Conservation (phyloP, 257 asterid genomes). For the Rubia yunnanensis region DNA sequence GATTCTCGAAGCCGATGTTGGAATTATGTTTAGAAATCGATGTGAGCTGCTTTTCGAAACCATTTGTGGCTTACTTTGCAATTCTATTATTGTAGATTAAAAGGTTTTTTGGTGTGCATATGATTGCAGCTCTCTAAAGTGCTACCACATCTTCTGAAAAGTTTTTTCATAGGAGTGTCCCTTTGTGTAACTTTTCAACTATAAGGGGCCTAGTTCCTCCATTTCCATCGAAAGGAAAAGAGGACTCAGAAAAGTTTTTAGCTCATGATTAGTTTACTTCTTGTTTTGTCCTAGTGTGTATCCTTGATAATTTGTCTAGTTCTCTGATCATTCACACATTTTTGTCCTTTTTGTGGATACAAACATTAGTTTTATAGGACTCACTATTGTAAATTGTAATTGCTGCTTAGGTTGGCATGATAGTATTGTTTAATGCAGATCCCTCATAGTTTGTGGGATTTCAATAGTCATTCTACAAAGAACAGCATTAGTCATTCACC, state of each 20-base stretch:
- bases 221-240: conserved; percentile 6
- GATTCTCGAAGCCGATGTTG: not conserved
- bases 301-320: not conserved
- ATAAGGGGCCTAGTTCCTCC: conserved; percentile 7
- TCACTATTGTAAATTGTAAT: conserved; percentile 1
- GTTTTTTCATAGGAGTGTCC: conserved; percentile 13
- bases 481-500: conserved; percentile 13
- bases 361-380: not conserved
- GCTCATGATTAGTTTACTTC: conserved; percentile 9
- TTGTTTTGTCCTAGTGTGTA: conserved; percentile 12
- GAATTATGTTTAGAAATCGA: not conserved
- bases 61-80: not conserved
- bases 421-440: conserved; percentile 4
- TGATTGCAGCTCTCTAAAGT: conserved; percentile 15
- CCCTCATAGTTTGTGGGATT: conserved; percentile 9
- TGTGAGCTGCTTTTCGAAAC: not conserved
- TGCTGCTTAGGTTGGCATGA: conserved; percentile 10
- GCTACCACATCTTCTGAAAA: conserved; percentile 8
- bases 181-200: conserved; percentile 14
- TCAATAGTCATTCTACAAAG: conserved; percentile 4
- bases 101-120: conserved; percentile 10
- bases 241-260: conserved; percentile 6
- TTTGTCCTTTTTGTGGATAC: conserved; percentile 4
- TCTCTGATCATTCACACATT: conserved; percentile 8
- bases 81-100: conserved; percentile 8